A percentile compares a stretch with the other conserved stretches of the same genome.
These are phyloP conservation scores for Fimicolochytrium jonesii DNA, from an alignment of 192 early-diverging fungal genomes.

Conservation along the genomic window DNA sequence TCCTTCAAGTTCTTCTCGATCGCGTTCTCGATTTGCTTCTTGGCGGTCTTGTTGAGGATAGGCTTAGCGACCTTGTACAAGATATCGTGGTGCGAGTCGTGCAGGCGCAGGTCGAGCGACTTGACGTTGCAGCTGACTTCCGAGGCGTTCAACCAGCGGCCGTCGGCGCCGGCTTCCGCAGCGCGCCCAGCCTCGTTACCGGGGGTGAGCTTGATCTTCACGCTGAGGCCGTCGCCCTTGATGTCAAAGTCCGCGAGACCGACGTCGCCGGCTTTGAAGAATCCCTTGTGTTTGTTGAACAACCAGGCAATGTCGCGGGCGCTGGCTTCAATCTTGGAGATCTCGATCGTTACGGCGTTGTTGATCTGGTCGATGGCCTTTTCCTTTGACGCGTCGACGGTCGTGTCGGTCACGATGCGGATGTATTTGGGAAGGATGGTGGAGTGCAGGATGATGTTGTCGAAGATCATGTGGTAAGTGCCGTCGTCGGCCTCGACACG, in stretches of 20 bases:
- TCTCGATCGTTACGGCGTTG: constrained; percentile 16
- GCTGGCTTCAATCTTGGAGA: constrained; percentile 15
- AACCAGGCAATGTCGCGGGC: constrained; percentile 31
- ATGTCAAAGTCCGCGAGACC: constrained; percentile 31
- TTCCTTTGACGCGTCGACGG: constrained; percentile 20
- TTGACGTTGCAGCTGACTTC: constrained; percentile 17
- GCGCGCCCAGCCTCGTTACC: constrained; percentile 3
- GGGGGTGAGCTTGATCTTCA: constrained; percentile 18
- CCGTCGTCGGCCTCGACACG: constrained; percentile 42
- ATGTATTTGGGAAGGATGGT: constrained; percentile 31
- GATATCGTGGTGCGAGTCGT: constrained; percentile 30
- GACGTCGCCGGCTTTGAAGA: constrained; percentile 30
- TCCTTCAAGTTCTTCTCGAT: constrained; percentile 9
- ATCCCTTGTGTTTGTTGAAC: constrained; percentile 30
- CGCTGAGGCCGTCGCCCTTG: constrained; percentile 16
- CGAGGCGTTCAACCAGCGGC: constrained; percentile 17
- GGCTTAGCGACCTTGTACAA: constrained; percentile 29
- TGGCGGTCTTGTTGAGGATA: constrained; percentile 16
- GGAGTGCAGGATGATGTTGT: constrained; percentile 38
- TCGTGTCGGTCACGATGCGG: constrained; percentile 28
- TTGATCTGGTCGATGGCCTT: constrained; percentile 21
- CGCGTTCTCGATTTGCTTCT: constrained; percentile 28
- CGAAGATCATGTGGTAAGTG: constrained; percentile 31
- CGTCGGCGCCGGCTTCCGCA: not conserved
- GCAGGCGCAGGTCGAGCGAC: constrained; percentile 28